phyloP scores from a whole-genome alignment of 805 yeast genomes.

The Candida maltosa region DNA sequence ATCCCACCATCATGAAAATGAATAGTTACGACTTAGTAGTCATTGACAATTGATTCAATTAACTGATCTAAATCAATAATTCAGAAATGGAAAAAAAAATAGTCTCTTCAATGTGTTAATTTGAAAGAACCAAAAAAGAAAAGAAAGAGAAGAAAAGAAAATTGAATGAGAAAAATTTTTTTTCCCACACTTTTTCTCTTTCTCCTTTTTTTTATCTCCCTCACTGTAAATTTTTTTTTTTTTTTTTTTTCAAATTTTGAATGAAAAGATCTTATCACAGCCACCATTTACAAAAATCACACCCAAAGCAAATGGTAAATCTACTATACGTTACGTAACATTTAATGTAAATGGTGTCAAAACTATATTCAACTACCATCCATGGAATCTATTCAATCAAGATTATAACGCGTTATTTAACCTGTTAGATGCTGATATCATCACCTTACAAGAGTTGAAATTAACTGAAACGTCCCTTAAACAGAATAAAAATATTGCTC shows the following conservation, averaged over 20 bases:
- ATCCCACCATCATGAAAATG: too few relatives aligned
- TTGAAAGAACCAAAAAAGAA: neutral
- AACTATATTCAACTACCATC: slow-evolving; percentile 77
- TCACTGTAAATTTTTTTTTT: too few relatives aligned
- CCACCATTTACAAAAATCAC: slow-evolving; percentile 12
- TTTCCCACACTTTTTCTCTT: neutral
- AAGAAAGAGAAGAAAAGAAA: neutral
- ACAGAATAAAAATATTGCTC: slow-evolving; percentile 41
- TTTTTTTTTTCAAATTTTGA: neutral
- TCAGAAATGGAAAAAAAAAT: slow-evolving; percentile 1
- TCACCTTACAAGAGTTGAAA: slow-evolving; percentile 88
- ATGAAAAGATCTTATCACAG: slow-evolving; percentile 3
- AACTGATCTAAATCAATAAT: too few relatives aligned
- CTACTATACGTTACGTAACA: slow-evolving; percentile 48
- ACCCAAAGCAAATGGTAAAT: slow-evolving; percentile 1
- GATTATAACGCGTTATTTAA: slow-evolving; percentile 45
- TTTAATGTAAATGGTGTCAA: slow-evolving; percentile 86
- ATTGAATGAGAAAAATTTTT: neutral
- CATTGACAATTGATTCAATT: too few relatives aligned
- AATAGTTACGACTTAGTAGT: too few relatives aligned
- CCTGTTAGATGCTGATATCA: slow-evolving; percentile 63
- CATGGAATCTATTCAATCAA: slow-evolving; percentile 60
- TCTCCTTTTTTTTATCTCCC: too few relatives aligned
- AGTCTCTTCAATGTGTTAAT: neutral
- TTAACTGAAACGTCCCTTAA: slow-evolving; percentile 29